Percentiles rank a stretch among this genome's conserved stretches.
Conservation (phyloP, 75 land plant species). For the Selaginella tamariscina region DNA sequence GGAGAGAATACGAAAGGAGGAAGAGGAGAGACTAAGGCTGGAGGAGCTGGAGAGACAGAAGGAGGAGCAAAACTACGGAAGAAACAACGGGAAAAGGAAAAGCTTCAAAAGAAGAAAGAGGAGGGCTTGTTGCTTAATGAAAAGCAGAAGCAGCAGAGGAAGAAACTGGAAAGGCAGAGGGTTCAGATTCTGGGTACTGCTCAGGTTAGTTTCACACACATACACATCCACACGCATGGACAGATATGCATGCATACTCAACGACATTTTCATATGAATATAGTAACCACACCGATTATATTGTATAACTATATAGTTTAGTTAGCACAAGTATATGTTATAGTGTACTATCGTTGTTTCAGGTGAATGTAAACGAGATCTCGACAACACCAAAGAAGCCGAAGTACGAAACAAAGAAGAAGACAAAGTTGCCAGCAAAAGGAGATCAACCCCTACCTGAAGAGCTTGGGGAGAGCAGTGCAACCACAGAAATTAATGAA, state of each 20-base stretch:
- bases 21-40: slow-evolving; percentile 56
- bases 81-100: slow-evolving; percentile 91
- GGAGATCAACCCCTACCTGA: no score
- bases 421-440: slow-evolving; percentile 29
- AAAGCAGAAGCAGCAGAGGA: slow-evolving; percentile 74
- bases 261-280: no score
- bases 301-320: no score
- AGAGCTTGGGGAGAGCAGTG: no score
- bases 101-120: slow-evolving; percentile 59
- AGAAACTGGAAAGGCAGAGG: slow-evolving; percentile 57
- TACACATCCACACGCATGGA: no score
- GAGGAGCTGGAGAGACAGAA: slow-evolving; percentile 71
- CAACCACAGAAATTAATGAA: slow-evolving; percentile 12
- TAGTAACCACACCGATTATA: no score
- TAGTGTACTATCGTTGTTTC: background rate
- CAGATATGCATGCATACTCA: no score
- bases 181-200: slow-evolving; percentile 53
- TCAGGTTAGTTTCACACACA: no score
- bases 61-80: slow-evolving; percentile 69
- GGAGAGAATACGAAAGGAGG: slow-evolving; percentile 70
- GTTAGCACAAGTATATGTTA: slow-evolving; percentile 69
- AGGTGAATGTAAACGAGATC: slow-evolving; percentile 16
- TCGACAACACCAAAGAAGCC: slow-evolving; percentile 46
- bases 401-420: slow-evolving; percentile 54
- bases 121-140: slow-evolving; percentile 82